phyloP scores from a whole-genome alignment of 805 yeast species.

The Starmerella lactis-condensi region DNA sequence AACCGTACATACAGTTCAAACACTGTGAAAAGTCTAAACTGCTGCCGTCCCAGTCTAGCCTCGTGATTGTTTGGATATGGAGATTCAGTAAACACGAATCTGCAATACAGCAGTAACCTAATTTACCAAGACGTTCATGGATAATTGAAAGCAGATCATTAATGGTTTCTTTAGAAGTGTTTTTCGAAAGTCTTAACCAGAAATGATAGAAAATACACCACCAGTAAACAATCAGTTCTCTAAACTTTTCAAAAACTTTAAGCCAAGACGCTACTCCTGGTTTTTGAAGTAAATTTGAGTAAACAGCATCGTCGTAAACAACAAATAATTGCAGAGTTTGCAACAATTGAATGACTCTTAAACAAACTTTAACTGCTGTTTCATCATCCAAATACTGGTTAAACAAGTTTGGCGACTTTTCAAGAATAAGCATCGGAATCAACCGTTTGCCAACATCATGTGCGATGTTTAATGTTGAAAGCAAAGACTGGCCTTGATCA shows the following conservation, averaged over 20 bases:
- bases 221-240: slow-evolving; percentile 20
- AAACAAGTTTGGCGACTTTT: slow-evolving; percentile 12
- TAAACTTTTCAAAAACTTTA: slow-evolving; percentile 15
- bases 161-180: slow-evolving; percentile 14
- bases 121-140: slow-evolving; percentile 56
- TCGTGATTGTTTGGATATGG: slow-evolving; percentile 36
- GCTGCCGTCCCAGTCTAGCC: slow-evolving; percentile 28
- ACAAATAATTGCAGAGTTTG: slow-evolving; percentile 23
- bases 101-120: slow-evolving; percentile 50
- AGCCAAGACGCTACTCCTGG: slow-evolving; percentile 22
- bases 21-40: slow-evolving; percentile 62
- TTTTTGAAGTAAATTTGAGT: slow-evolving; percentile 18
- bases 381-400: slow-evolving; percentile 4
- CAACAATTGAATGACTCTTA: slow-evolving; percentile 17
- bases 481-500: slow-evolving; percentile 21
- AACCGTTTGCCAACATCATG: slow-evolving; percentile 30
- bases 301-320: slow-evolving; percentile 23
- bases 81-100: slow-evolving; percentile 44
- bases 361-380: slow-evolving; percentile 7
- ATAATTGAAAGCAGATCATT: slow-evolving; percentile 37
- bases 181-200: slow-evolving; percentile 17
- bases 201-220: slow-evolving; percentile 27
- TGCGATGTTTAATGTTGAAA: slow-evolving; percentile 36
- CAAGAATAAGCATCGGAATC: slow-evolving; percentile 15
- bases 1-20: slow-evolving; percentile 59